A percentile compares a stretch with the other conserved stretches of the same genome.
phyloP scores from a whole-genome alignment of 768 basidiomycete genomes.

The Sarcomyxa edulis region DNA sequence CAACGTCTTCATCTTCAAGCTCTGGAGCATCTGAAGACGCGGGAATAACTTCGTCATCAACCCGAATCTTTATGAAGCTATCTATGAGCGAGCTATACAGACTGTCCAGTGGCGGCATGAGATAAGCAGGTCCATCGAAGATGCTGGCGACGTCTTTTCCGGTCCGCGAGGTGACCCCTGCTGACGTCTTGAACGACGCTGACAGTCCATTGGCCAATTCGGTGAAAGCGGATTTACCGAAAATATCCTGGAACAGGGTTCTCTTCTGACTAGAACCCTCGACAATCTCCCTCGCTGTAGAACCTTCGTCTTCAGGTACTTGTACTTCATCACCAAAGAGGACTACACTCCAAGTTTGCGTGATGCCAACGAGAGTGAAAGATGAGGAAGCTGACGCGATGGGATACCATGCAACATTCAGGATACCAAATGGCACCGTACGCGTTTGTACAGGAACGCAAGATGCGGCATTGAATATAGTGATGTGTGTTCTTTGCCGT shows the following conservation, averaged over 20 bases:
- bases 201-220: conserved; percentile 17
- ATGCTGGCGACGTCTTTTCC: conserved; percentile 39
- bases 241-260: conserved; percentile 88
- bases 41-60: conserved; percentile 6
- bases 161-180: conserved; percentile 12
- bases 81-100: conserved; percentile 59
- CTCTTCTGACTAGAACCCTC: conserved; percentile 24
- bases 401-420: conserved; percentile 36
- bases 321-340: conserved; percentile 58
- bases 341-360: conserved; percentile 57
- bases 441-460: conserved; percentile 35
- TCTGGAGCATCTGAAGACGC: conserved; percentile 9
- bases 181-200: conserved; percentile 7
- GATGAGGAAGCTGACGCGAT: conserved; percentile 21
- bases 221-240: conserved; percentile 70
- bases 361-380: conserved; percentile 68
- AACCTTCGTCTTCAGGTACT: conserved; percentile 35
- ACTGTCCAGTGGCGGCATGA: conserved; percentile 66
- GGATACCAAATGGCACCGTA: conserved; percentile 59
- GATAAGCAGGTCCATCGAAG: conserved; percentile 69
- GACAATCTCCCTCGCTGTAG: conserved; percentile 31
- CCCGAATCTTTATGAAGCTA: conserved; percentile 25
- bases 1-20: conserved; percentile 31
- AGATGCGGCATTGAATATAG: conserved; percentile 44
- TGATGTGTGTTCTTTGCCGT: conserved; percentile 33